Evolutionary conservation across 176 grass and related monocot species (phyloP).

Genomic region (Triticum turgidum): DNA sequence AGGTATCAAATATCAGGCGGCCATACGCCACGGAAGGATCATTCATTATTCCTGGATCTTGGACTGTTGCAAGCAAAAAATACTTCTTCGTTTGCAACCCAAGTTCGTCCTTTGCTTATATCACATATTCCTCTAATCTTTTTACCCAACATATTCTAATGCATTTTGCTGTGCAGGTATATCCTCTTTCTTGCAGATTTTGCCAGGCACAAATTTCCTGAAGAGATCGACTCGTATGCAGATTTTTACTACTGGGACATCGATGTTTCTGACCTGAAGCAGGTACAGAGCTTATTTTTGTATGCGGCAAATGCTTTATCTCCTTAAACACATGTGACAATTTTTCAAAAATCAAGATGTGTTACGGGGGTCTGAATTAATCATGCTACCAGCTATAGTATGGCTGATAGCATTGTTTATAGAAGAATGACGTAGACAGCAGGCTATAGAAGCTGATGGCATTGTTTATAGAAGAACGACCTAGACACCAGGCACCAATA

Average conservation of each 20-base stretch:
- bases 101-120: slow-evolving; percentile 61
- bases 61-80: slow-evolving; percentile 85
- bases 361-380: slow-evolving; percentile 9
- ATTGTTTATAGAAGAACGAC: neutral
- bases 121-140: slow-evolving; percentile 15
- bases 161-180: slow-evolving; percentile 55
- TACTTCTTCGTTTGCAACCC: slow-evolving; percentile 72
- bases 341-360: slow-evolving; percentile 31
- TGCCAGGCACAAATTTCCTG: slow-evolving; percentile 64
- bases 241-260: slow-evolving; percentile 90
- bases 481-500: neutral
- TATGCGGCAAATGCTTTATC: slow-evolving; percentile 16
- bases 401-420: neutral
- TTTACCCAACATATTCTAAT: slow-evolving; percentile 33
- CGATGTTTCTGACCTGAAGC: slow-evolving; percentile 81
- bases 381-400: neutral
- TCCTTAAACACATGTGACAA: neutral
- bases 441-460: neutral
- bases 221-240: slow-evolving; percentile 77
- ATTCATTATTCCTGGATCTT: slow-evolving; percentile 92
- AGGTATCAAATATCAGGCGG: slow-evolving; percentile 93
- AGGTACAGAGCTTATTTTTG: slow-evolving; percentile 38
- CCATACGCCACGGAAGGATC: slow-evolving; percentile 65
- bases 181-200: slow-evolving; percentile 78
- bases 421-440: neutral